phyloP scores from a whole-genome alignment of 306 rosid genomes.

The apple (Malus domestica) region ASM211411v1 NC_041790.1:11483501-11484000 shows the following conservation, averaged over 20 bases:
- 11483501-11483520: background rate
- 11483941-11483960: background rate
- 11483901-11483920: background rate
- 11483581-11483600: background rate
- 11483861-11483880: background rate
- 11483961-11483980: background rate
- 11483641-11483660: background rate
- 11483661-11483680: background rate
- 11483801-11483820: conserved; percentile 2
- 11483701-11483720: conserved; percentile 73
- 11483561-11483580: background rate
- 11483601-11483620: background rate
- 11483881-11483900: background rate
- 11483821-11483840: conserved; percentile 13
- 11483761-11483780: conserved; percentile 88
- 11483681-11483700: conserved; percentile 1
- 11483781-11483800: conserved; percentile 54
- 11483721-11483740: conserved; percentile 67
- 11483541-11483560: background rate
- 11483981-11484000: background rate
- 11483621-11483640: background rate
- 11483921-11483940: background rate
- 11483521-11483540: background rate
- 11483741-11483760: conserved; percentile 65
- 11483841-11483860: conserved; percentile 1